phyloP scores from a whole-genome alignment of 2,329 filamentous ascomycete genomes.

The Aurifilum marmelostoma region DNA sequence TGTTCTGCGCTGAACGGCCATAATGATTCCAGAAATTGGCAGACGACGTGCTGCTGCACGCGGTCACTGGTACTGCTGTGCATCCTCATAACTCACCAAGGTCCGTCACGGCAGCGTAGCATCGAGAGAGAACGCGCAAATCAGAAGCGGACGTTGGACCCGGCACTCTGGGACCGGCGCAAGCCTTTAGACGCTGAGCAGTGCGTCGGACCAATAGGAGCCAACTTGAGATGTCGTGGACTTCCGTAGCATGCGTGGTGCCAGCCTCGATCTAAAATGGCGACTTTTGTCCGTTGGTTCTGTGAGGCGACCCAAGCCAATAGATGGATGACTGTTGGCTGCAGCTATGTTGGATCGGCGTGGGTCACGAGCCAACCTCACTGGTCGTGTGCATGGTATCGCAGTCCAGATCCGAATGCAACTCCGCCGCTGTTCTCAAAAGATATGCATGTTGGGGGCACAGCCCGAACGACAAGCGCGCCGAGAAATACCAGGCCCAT shows the following conservation, averaged over 20 bases:
- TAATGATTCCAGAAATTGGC: neutral
- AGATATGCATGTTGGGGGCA: neutral
- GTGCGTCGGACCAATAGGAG: slow-evolving; percentile 9
- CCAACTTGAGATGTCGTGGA: neutral
- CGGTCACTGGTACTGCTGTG: neutral
- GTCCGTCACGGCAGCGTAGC: slow-evolving; percentile 1
- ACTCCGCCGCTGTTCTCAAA: neutral
- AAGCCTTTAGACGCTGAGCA: slow-evolving; percentile 16
- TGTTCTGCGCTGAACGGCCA: neutral
- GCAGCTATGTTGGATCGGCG: neutral
- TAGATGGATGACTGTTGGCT: slow-evolving; percentile 14
- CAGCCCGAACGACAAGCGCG: neutral
- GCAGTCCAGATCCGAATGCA: neutral
- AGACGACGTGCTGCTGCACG: neutral
- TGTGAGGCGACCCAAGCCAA: slow-evolving; percentile 15
- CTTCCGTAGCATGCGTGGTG: slow-evolving; percentile 10
- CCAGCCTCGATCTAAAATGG: slow-evolving; percentile 5
- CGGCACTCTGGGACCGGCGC: slow-evolving; percentile 15
- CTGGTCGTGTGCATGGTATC: neutral
- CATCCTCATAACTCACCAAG: neutral
- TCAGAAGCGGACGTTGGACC: slow-evolving; percentile 8
- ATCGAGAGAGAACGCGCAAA: neutral
- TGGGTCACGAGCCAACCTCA: neutral
- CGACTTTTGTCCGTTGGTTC: slow-evolving; percentile 20
- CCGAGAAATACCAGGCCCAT: neutral